A percentile compares a stretch with the other conserved stretches of the same genome.
Conservation (phyloP, 2,329 filamentous ascomycete genomes). For the Scedosporium boydii region DNA sequence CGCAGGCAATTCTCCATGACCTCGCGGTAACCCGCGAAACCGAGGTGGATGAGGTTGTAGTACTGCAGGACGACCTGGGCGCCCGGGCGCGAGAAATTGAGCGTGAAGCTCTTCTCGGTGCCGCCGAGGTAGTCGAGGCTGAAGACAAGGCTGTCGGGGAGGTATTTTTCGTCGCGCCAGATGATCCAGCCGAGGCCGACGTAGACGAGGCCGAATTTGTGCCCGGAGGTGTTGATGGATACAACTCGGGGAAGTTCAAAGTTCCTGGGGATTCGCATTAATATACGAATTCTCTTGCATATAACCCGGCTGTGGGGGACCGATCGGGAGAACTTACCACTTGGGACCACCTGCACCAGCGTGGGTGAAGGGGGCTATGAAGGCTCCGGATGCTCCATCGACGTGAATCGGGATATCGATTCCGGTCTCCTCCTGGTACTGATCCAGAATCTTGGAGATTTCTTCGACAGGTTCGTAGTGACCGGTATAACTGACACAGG, state of each 20-base stretch:
- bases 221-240: conserved; percentile 55
- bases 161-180: conserved; percentile 54
- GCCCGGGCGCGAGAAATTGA: conserved; percentile 65
- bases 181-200: conserved; percentile 63
- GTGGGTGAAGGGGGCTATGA: conserved; percentile 52
- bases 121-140: conserved; percentile 62
- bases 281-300: too few species aligned
- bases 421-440: conserved; percentile 51
- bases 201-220: conserved; percentile 56
- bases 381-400: conserved; percentile 51
- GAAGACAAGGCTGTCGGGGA: conserved; percentile 61
- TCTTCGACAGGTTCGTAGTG: conserved; percentile 65
- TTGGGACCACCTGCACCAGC: conserved; percentile 45
- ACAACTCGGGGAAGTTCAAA: conserved; percentile 53
- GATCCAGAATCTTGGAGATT: conserved; percentile 54
- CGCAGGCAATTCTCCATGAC: conserved; percentile 58
- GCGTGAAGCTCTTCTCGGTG: conserved; percentile 60
- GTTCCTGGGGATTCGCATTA: conserved; percentile 27
- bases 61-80: conserved; percentile 64
- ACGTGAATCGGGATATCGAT: conserved; percentile 60
- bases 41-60: conserved; percentile 63
- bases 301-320: neutral
- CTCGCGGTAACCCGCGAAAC: conserved; percentile 52
- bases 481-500: conserved; percentile 45
- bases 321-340: conserved; percentile 30